Evolutionary conservation across 257 asterid species (phyloP), one percentile per base, ranked within the genome.

Genomic region (Petrea volubilis): DNA sequence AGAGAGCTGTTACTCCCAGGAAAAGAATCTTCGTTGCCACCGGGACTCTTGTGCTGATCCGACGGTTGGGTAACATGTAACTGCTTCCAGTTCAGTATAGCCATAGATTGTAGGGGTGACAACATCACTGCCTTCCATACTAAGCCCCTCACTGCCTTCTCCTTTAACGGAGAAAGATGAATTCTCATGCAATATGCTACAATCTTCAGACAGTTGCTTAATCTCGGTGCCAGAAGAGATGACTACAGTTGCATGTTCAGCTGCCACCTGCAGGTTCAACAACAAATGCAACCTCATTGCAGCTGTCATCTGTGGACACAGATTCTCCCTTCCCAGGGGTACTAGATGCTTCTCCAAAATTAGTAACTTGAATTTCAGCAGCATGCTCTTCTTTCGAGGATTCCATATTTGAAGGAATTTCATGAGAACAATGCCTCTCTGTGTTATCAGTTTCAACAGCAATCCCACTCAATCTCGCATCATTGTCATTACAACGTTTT

Each of bases 331-430:
- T 69, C 7, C 6, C 38, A 0, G 72, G 60, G 27, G 41, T 40
- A 59, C 70, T 55, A 20, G 80, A 68, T 73, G 78, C 65, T 64
- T 80, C 79, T 49, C 65, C 74, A 8, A 56, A 29, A 49, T 60
- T 38, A 62, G 61, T 50, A 43, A 68, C 23, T 21, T 67, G 50
- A 41, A 78, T 74, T 72, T 77, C 85, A 68, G 31, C 84, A 58
- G 78, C 84, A 79, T 64, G 81, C 72, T 81, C 89, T 63, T 73
- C 79, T 63, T 73, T 44, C 20, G 63, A 60, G 59, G 70, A 78
- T 68, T 78, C 90, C 67, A 62, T 62, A 64, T 65, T 63, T 24
- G 88, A 72, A 77, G 85, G 68, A 71, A 53, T 67, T 46, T 49
- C 77, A 41, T 63, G 40, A 25, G 82, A 66, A 77, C 71, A 59